These are phyloP conservation scores for Desmodesmus armatus DNA, from an alignment of 139 green algal genomes.

Conservation along the genomic window DNA sequence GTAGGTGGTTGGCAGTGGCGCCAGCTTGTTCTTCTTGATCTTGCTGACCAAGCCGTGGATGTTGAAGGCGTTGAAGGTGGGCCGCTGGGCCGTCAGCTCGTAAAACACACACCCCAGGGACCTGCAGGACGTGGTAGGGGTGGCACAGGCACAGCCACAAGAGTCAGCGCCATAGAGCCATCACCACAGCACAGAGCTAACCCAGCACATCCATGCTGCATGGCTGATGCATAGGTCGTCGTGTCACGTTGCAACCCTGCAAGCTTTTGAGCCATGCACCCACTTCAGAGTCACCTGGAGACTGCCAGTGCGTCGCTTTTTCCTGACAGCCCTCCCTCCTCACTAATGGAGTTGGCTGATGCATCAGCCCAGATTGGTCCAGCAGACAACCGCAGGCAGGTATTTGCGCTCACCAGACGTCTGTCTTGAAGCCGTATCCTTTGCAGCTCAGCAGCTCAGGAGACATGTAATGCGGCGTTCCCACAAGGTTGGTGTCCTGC, in stretches of 20 bases:
- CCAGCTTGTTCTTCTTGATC: conserved; percentile 32
- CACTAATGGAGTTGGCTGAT: no score
- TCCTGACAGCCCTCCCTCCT: neutral
- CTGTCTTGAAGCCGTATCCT: conserved; percentile 67
- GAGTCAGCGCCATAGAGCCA: no score
- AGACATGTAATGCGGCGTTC: conserved; percentile 80
- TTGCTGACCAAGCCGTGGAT: conserved; percentile 47
- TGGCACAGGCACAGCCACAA: neutral
- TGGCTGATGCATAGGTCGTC: no score
- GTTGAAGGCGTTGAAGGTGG: conserved; percentile 79
- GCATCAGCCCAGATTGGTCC: no score
- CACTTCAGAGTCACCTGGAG: no score
- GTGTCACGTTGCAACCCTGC: no score
- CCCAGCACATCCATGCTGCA: no score
- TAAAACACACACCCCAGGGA: conserved; percentile 74
- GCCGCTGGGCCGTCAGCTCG: conserved; percentile 67
- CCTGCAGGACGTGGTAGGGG: conserved; percentile 46
- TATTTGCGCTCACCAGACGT: conserved; percentile 71
- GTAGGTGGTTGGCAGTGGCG: conserved; percentile 33
- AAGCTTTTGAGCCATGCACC: no score
- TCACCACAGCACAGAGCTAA: no score
- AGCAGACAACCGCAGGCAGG: no score
- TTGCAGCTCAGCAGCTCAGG: conserved; percentile 71
- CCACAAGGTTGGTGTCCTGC: conserved; percentile 54
- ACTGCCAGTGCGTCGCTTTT: neutral